Base-by-base conservation (phyloP, 495 filamentous ascomycete species). In the Glutinoglossum americanum region DNA sequence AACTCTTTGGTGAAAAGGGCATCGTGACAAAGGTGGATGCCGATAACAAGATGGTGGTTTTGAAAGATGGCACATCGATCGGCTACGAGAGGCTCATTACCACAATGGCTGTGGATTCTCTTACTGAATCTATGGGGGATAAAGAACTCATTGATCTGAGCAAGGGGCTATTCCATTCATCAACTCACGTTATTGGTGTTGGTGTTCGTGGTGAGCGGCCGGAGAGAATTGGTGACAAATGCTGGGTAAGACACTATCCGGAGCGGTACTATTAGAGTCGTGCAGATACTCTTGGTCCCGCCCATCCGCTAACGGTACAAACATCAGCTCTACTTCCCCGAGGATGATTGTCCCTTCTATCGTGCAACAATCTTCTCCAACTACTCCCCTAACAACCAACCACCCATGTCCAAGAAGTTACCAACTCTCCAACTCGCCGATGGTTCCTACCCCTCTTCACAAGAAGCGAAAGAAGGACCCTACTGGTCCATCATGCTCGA, bases 401-500 rank as follows among this genome's bases (percentile, higher is more conserved):
- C 92, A 21, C 73, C 81, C 56, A 74, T 78, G 48, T 81, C 80
- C 58, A 82, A 77, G 65, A 92, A 93, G 75, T 83, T 99, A 41
- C 79, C 88, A 48, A 97, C 92, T 15, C 72, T 85, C 58, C 84
- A 87, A 66, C 77, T 87, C 32, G 92, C 87, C 27, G 75, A 94
- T 61, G 92, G 92, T 71, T 82, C 79, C 69, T 84, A 85, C 72
- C 79, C 89, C 44, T 64, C 71, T 28, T 82, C 73, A 65, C 74
- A 72, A 51, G 77, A 82, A 62, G 65, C 88, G 57, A 74, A 87
- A 76, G 77, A 81, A 61, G 92, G 92, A 19, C 92, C 92, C 9
- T 99, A 99, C 81, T 99, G 92, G 92, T 96, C 90, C 59, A 92
- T 99, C 76, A 99, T 99, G 92, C 73, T 99, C 67, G 92, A 99